Base-by-base conservation (phyloP, 441 rosid genomes). In the Melastoma candidum region DNA sequence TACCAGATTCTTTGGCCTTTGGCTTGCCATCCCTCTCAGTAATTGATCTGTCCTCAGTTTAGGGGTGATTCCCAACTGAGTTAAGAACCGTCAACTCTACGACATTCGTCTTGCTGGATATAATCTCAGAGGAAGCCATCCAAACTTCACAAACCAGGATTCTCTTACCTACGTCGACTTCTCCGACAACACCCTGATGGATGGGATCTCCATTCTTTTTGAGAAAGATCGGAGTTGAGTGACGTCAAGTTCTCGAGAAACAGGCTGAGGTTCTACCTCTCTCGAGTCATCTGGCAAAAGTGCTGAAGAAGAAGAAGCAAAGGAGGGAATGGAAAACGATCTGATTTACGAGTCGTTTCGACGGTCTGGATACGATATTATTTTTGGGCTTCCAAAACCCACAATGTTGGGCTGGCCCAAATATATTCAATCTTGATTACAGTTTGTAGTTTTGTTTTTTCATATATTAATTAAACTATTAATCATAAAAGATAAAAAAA, bases 71-170 rank as follows among this genome's bases (percentile, higher is more conserved):
- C 98, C 98, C 1, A 56, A 64, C 62, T 92, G 98, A 96, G 81
- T 92, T 56, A 68, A 54, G 22, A 70, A 73, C 54, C 78, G 73
- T 60, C 70, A 63, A 22, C 80, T 92, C 52, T 64, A 87, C 45
- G 79, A 74, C 58, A 83, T 88, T 54, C 78, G 74, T 24, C 78
- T 92, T 41, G 97, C 98, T 63, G 97, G 87, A 45, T 88, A 95
- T 61, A 78, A 77, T 68, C 78, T 92, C 53, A 61, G 47, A 58
- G 98, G 98, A 59, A 50, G 47, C 26, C 80, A 85, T 48, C 95
- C 98, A 1, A 77, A 58, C 64, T 77, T 92, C 57, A 51, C 77
- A 49, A 81, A 71, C 58, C 78, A 90, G n/a, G 74, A 69, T 17
- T 77, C 92, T 14, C 54, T 92, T 71, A 77, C 14, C 65, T 71